Evolutionary conservation across 2,329 filamentous ascomycete species (phyloP).

Genomic region (Aureobasidium subglaciale): DNA sequence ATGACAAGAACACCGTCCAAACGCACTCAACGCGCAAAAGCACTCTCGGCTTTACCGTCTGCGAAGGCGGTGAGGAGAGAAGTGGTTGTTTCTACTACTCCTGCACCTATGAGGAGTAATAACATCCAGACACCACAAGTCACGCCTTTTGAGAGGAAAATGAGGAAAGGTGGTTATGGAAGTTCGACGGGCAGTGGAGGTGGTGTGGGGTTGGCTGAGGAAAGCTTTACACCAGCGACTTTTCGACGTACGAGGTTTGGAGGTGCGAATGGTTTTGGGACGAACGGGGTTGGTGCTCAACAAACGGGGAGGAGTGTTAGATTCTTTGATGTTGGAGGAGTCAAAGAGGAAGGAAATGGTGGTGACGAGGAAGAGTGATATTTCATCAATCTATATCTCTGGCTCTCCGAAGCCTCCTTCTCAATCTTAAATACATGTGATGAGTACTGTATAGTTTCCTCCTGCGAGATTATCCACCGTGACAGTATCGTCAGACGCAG

Average conservation of each 20-base stretch:
- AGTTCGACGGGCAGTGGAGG: background rate
- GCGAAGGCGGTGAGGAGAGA: background rate
- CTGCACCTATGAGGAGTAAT: conserved; percentile 21
- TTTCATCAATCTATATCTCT: too few relatives aligned
- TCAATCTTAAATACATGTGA: background rate
- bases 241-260: conserved; percentile 17
- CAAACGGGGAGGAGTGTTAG: conserved; percentile 23
- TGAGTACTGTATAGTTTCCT: background rate
- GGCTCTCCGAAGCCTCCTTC: too few relatives aligned
- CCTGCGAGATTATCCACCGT: background rate
- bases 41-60: conserved; percentile 16
- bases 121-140: conserved; percentile 28
- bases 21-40: conserved; percentile 30
- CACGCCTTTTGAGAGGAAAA: conserved; percentile 33
- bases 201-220: conserved; percentile 12
- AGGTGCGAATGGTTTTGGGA: conserved; percentile 16
- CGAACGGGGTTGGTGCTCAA: conserved; percentile 15
- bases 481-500: background rate
- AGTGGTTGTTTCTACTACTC: conserved; percentile 21
- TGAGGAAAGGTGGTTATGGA: conserved; percentile 28
- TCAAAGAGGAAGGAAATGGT: background rate
- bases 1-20: conserved; percentile 40
- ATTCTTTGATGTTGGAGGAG: conserved; percentile 15
- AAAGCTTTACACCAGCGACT: conserved; percentile 13
- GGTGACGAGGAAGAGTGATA: background rate